Evolutionary conservation across 768 basidiomycete genomes (phyloP), one percentile per base, ranked within the genome.

Genomic region (Kwoniella europaea): DNA sequence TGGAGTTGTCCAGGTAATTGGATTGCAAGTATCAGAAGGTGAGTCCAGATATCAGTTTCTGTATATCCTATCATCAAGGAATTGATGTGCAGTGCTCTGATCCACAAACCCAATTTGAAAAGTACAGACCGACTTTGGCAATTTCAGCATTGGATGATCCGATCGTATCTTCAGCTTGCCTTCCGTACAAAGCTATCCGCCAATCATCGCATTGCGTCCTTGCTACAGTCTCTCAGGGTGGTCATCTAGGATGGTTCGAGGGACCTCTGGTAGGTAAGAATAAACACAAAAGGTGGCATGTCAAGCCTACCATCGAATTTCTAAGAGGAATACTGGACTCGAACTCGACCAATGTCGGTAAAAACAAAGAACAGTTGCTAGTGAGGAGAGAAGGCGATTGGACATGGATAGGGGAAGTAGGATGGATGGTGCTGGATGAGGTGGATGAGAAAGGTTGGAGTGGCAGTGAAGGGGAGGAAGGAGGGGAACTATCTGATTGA

Each of bases 1-100:
- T 75, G 74, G 74, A 68, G 71, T 7, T 75, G 74, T 68, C 74
- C 74, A 13, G 65, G 71, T 10, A 64, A 55, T 27, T 75, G 74
- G 74, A 57, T 75, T 4, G 69, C 69, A 24, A 57, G 42, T 18
- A 71, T 71, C 58, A 71, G 56, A 22, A 18, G 69, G 69, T 66
- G 22, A 71, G 69, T 44, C 15, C 9, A 12, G 13, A 54, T 46
- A 15, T 42, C 16, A 61, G 22, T n/a, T n/a, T 24, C 3, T 22
- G 4, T n/a, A 10, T 57, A 13, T 35, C 10, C 24, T 50, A 24
- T 3, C 10, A 18, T n/a, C 10, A 27, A 61, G 2, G 20, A 55
- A 22, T 27, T 1, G 10, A 22, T 13, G 41, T 63, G 62, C 15
- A 13, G 42, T 16, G 46, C n/a, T 1, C n/a, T 46, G 13, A n/a